phyloP scores from a whole-genome alignment of 352 stramenopile genomes.

The Phytopythium sindhum region DNA sequence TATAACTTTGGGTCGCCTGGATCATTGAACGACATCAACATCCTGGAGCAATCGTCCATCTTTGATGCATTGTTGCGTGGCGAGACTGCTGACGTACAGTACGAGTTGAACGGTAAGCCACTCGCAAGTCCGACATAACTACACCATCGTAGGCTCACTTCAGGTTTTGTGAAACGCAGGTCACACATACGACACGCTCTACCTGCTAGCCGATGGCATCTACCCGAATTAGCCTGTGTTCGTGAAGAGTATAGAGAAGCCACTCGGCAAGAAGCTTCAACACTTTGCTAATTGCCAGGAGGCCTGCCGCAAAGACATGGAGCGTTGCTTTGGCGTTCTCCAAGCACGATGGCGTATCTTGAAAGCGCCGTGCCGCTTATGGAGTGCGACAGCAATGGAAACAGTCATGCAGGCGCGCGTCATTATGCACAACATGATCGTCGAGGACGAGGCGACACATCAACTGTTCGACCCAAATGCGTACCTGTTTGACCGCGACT shows the following conservation, averaged over 20 bases:
- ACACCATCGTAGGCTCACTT: not conserved
- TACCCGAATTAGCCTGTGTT: constrained; percentile 13
- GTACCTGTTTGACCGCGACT: not conserved
- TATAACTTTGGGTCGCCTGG: constrained; percentile 14
- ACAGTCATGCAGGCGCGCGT: constrained; percentile 11
- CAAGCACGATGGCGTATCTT: constrained; percentile 11
- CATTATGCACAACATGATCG: constrained; percentile 15
- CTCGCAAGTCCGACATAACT: not conserved
- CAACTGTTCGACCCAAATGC: not conserved
- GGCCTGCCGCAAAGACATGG: constrained; percentile 15
- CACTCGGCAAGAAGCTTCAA: constrained; percentile 5
- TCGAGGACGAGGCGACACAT: constrained; percentile 6
- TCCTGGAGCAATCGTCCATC: no score
- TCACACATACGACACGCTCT: constrained; percentile 8
- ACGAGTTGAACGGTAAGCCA: not conserved
- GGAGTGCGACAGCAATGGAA: constrained; percentile 11
- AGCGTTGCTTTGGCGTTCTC: constrained; percentile 11
- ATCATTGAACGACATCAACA: constrained; percentile 14
- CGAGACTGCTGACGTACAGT: not conserved
- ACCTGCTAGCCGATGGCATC: constrained; percentile 15
- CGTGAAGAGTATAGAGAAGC: constrained; percentile 10
- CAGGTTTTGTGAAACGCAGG: not conserved
- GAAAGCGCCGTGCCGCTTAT: constrained; percentile 9
- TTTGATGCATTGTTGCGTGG: constrained; percentile 10
- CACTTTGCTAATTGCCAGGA: constrained; percentile 10